Conservation (phyloP, 805 yeast species). For the Kazachstania psychrophila region DNA sequence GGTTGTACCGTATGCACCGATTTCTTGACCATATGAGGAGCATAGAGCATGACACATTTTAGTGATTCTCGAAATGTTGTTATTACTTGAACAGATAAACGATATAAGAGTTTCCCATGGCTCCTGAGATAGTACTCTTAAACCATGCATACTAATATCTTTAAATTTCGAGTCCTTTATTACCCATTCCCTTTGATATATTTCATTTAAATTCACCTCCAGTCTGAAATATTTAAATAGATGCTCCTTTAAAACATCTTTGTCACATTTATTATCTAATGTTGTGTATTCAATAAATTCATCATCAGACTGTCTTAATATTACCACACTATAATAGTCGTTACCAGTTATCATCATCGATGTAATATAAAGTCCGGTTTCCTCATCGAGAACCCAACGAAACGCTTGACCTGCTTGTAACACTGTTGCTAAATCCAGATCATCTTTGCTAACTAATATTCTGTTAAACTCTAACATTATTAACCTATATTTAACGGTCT, state of each 20-base stretch:
- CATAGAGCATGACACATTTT: conserved; percentile 83
- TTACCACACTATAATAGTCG: conserved; percentile 45
- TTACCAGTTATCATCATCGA: conserved; percentile 23
- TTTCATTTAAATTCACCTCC: conserved; percentile 40
- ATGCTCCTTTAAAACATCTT: conserved; percentile 33
- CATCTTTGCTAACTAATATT: conserved; percentile 7
- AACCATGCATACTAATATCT: conserved; percentile 42
- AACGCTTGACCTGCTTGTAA: conserved; percentile 30
- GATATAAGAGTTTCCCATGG: conserved; percentile 94
- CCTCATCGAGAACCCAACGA: conserved; percentile 25
- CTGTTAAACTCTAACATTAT: conserved; percentile 10
- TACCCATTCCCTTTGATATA: conserved; percentile 54
- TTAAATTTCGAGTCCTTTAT: conserved; percentile 42
- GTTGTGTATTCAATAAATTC: conserved; percentile 45
- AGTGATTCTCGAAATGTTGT: conserved; percentile 86
- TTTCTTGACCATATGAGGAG: conserved; percentile 52
- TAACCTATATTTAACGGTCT: background rate
- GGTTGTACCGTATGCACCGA: conserved; percentile 45
- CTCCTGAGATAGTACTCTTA: conserved; percentile 81
- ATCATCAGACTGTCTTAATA: conserved; percentile 54
- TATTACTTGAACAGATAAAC: conserved; percentile 92
- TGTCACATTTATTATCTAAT: conserved; percentile 23
- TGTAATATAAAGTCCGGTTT: conserved; percentile 15
- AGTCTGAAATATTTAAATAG: conserved; percentile 65
- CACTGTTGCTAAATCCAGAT: conserved; percentile 41